Evolutionary conservation across 352 stramenopile genomes (phyloP).

Genomic region (Halophytophthora batemanensis): DNA sequence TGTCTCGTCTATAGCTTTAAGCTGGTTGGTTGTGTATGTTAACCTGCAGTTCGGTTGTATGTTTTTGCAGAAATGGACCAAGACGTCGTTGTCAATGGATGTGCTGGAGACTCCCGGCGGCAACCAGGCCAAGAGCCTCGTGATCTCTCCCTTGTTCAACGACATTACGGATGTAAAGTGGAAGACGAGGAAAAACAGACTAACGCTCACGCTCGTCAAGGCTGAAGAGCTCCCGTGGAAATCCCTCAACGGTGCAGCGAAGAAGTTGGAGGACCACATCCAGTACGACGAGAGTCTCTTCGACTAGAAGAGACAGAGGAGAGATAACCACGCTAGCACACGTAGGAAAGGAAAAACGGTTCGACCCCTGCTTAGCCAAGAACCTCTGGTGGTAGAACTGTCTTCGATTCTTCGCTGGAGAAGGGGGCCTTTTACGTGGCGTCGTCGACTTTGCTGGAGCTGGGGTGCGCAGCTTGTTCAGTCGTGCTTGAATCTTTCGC

Average conservation of each 20-base stretch:
- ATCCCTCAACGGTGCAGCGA: conserved; percentile 79
- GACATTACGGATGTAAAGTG: conserved; percentile 66
- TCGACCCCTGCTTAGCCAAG: no score
- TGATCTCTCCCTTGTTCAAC: conserved; percentile 68
- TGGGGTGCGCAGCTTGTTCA: no score
- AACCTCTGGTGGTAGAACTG: no score
- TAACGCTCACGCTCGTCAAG: conserved; percentile 74
- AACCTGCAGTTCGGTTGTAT: not conserved
- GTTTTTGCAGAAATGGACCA: conserved; percentile 65
- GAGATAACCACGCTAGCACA: conserved; percentile 2
- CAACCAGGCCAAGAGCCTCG: conserved; percentile 55
- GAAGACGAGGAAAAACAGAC: conserved; percentile 51
- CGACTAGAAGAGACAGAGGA: conserved; percentile 34
- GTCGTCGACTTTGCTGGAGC: no score
- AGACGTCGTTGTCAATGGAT: conserved; percentile 73
- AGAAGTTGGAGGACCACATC: conserved; percentile 82
- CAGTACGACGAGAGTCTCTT: conserved; percentile 83
- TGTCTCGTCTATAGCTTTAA: conserved; percentile 1
- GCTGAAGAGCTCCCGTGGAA: conserved; percentile 52
- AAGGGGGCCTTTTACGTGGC: no score
- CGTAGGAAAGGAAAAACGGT: not conserved
- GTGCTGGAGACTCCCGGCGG: conserved; percentile 38
- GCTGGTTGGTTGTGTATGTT: not conserved
- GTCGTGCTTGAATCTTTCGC: no score
- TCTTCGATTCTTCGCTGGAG: not conserved